phyloP scores from a whole-genome alignment of 2,329 filamentous ascomycete species.

The Xylariaceae sp. region DNA sequence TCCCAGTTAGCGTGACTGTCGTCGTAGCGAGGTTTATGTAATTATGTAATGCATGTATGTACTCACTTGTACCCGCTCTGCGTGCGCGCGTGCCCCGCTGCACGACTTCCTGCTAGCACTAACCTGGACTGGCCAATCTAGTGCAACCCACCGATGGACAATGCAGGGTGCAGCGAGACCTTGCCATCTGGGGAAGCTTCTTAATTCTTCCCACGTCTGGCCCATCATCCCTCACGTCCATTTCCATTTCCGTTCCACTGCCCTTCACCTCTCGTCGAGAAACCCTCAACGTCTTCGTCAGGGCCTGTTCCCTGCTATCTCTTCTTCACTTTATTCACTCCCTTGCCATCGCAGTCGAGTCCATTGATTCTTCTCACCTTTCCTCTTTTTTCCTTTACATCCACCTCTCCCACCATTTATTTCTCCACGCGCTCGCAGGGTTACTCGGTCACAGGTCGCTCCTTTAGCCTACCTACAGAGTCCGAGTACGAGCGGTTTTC shows the following conservation, averaged over 20 bases:
- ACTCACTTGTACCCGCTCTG: not conserved
- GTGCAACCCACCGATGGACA: not conserved
- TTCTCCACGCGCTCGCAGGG: slow-evolving; percentile 21
- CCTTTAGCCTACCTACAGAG: slow-evolving; percentile 19
- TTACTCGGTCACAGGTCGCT: slow-evolving; percentile 22
- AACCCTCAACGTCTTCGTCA: slow-evolving; percentile 11
- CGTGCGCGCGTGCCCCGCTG: not conserved
- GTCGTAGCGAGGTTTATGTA: too few relatives aligned
- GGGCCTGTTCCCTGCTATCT: slow-evolving; percentile 25
- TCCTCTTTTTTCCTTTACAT: slow-evolving; percentile 12
- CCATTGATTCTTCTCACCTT: slow-evolving; percentile 12
- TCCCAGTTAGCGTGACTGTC: not conserved
- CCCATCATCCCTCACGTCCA: slow-evolving; percentile 11
- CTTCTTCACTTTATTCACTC: slow-evolving; percentile 25
- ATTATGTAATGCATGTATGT: too few relatives aligned
- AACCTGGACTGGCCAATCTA: not conserved
- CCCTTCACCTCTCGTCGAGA: not conserved
- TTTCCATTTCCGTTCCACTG: slow-evolving; percentile 18
- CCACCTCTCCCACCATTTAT: slow-evolving; percentile 22
- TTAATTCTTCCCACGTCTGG: slow-evolving; percentile 7
- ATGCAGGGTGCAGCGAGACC: slow-evolving; percentile 8
- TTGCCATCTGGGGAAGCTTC: slow-evolving; percentile 16
- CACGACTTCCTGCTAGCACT: not conserved
- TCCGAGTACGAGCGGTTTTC: slow-evolving; percentile 10
- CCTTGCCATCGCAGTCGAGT: slow-evolving; percentile 19